Conservation (phyloP, 2,329 filamentous ascomycete genomes). For the Thielaviopsis ethacetica region DNA sequence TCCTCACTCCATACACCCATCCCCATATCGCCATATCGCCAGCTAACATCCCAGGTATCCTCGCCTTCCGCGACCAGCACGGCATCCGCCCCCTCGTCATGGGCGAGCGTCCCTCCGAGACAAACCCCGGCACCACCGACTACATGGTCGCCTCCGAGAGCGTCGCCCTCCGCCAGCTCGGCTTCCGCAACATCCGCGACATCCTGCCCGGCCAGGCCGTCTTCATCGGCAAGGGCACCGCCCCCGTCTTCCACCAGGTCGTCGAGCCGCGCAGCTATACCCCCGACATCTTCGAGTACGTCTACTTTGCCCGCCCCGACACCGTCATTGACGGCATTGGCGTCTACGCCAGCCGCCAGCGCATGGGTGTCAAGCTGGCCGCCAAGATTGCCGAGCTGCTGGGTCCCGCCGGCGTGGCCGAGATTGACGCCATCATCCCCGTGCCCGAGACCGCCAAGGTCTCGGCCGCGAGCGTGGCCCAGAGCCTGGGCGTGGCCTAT, state of each 20-base stretch:
- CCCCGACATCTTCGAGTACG: constrained; percentile 66
- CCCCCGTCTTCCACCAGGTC: constrained; percentile 62
- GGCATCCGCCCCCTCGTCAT: constrained; percentile 72
- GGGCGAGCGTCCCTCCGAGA: constrained; percentile 54
- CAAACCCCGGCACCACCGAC: constrained; percentile 47
- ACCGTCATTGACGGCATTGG: constrained; percentile 75
- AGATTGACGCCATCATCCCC: constrained; percentile 49
- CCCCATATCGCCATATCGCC: too few species aligned
- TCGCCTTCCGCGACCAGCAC: constrained; percentile 21
- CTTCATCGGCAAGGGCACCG: constrained; percentile 63
- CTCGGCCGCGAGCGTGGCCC: constrained; percentile 58
- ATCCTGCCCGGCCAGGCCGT: constrained; percentile 74
- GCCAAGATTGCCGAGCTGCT: constrained; percentile 52
- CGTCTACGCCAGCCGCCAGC: constrained; percentile 66
- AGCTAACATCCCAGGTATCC: not conserved
- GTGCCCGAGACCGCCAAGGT: constrained; percentile 53
- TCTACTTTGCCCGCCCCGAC: constrained; percentile 77
- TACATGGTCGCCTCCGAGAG: constrained; percentile 90
- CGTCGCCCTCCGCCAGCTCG: constrained; percentile 65
- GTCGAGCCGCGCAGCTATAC: constrained; percentile 52
- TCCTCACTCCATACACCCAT: too few species aligned
- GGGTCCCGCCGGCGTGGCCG: constrained; percentile 49
- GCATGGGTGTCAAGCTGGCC: constrained; percentile 73
- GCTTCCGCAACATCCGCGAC: constrained; percentile 60
- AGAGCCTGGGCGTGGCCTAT: constrained; percentile 58